These are phyloP conservation scores for Xylaria palmicola DNA, from an alignment of 495 filamentous ascomycete genomes.

Conservation along the genomic window DNA sequence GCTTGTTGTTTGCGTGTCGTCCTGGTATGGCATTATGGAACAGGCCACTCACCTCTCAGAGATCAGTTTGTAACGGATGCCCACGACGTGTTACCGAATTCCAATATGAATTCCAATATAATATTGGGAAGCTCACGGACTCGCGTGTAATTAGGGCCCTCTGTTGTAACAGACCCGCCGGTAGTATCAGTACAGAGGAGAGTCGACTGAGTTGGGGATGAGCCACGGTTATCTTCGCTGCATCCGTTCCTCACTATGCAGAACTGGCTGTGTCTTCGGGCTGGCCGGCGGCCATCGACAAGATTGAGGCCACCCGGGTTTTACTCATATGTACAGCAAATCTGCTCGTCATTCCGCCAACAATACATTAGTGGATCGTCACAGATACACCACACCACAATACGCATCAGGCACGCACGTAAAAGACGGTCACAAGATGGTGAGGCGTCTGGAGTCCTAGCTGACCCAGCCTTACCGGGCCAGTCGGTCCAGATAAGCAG, in stretches of 20 bases:
- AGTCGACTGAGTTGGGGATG: background rate
- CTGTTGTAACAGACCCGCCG: background rate
- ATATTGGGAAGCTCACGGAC: background rate
- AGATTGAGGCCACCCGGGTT: background rate
- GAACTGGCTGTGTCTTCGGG: background rate
- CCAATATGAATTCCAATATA: too few relatives aligned
- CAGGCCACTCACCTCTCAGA: background rate
- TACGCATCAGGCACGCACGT: background rate
- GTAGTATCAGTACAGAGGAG: background rate
- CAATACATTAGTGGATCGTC: background rate
- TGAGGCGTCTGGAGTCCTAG: slow-evolving; percentile 13
- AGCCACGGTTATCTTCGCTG: background rate
- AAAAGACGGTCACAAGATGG: background rate
- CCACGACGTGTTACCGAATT: background rate
- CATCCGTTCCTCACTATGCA: background rate
- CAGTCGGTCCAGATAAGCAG: slow-evolving; percentile 3
- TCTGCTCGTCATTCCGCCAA: too few relatives aligned
- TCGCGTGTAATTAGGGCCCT: background rate
- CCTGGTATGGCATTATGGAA: background rate
- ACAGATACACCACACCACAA: background rate
- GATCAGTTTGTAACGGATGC: background rate
- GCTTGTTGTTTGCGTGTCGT: background rate
- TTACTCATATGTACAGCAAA: too few relatives aligned
- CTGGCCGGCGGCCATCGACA: background rate
- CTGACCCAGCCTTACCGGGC: slow-evolving; percentile 18